These are phyloP conservation scores for Rhizopogon vesiculosus DNA, from an alignment of 768 basidiomycete genomes.

Conservation along the genomic window DNA sequence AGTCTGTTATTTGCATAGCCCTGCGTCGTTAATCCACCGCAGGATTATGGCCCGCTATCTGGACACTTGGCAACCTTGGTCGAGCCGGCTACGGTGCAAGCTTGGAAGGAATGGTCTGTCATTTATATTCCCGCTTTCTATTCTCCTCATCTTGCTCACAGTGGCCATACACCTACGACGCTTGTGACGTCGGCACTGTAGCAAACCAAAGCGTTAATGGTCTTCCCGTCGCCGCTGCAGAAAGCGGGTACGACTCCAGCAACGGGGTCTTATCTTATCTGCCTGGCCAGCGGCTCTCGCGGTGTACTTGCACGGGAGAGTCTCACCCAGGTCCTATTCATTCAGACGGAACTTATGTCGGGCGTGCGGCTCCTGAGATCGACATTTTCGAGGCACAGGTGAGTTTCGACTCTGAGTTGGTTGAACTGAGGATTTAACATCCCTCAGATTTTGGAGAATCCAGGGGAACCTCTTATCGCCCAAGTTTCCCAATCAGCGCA, in stretches of 20 bases:
- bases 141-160: slow-evolving; percentile 9
- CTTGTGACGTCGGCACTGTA: slow-evolving; percentile 82
- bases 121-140: not conserved
- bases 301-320: slow-evolving; percentile 82
- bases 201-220: slow-evolving; percentile 77
- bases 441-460: slow-evolving; percentile 35
- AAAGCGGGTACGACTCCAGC: slow-evolving; percentile 48
- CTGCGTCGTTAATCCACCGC: slow-evolving; percentile 1
- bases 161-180: slow-evolving; percentile 68
- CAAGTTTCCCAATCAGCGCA: slow-evolving; percentile 84
- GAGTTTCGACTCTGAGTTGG: slow-evolving; percentile 10
- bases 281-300: slow-evolving; percentile 77
- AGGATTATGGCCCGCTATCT: slow-evolving; percentile 51
- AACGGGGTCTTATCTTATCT: slow-evolving; percentile 60
- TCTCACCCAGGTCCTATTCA: slow-evolving; percentile 80
- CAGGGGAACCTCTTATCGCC: slow-evolving; percentile 36
- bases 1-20: not conserved
- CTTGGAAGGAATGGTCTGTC: slow-evolving; percentile 44
- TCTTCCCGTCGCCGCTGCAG: slow-evolving; percentile 55
- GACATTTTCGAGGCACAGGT: slow-evolving; percentile 84
- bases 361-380: slow-evolving; percentile 84
- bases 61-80: slow-evolving; percentile 57
- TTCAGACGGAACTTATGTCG: slow-evolving; percentile 71
- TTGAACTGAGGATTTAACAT: slow-evolving; percentile 6
- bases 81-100: slow-evolving; percentile 69